Percentiles rank a stretch among this genome's conserved stretches.
Evolutionary conservation across 108 stramenopile species (phyloP).

Genomic region (Nannochloropsis oceanica): DNA sequence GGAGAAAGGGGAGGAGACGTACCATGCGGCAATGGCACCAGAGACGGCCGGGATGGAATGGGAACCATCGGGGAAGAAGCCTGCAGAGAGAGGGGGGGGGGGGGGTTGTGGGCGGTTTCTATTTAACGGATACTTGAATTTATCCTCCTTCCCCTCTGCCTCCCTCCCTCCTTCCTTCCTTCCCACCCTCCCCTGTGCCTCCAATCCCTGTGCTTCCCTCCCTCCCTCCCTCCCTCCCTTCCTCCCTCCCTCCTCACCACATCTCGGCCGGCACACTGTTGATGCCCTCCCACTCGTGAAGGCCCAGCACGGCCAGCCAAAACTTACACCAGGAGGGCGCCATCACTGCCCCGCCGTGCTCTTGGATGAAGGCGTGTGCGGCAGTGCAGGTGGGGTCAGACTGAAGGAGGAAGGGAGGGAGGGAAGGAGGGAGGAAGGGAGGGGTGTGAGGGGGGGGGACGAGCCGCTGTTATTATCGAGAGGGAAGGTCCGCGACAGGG

Average conservation of each 20-base stretch:
- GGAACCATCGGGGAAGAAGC: constrained; percentile 90
- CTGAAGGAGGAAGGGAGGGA: background rate
- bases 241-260: constrained; percentile 42
- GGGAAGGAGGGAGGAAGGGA: constrained; percentile 14
- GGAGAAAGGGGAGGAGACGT: no score
- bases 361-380: constrained; percentile 48
- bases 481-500: no score
- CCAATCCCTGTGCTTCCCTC: no score
- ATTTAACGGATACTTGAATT: no score
- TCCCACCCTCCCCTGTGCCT: no score
- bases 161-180: no score
- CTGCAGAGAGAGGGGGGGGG: no score
- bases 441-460: constrained; percentile 36
- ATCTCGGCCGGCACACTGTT: constrained; percentile 88
- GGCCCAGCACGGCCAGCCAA: constrained; percentile 83
- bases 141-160: no score
- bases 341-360: constrained; percentile 74
- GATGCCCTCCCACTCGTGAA: constrained; percentile 80
- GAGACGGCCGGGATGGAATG: constrained; percentile 90
- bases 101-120: no score
- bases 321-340: constrained; percentile 95
- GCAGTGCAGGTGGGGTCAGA: constrained; percentile 4
- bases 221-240: no score
- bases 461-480: background rate
- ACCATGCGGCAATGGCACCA: constrained; percentile 99